Evolutionary conservation across 257 asterid genomes (phyloP), one percentile per base, ranked within the genome.

Genomic region (Orobanche coerulescens): DNA sequence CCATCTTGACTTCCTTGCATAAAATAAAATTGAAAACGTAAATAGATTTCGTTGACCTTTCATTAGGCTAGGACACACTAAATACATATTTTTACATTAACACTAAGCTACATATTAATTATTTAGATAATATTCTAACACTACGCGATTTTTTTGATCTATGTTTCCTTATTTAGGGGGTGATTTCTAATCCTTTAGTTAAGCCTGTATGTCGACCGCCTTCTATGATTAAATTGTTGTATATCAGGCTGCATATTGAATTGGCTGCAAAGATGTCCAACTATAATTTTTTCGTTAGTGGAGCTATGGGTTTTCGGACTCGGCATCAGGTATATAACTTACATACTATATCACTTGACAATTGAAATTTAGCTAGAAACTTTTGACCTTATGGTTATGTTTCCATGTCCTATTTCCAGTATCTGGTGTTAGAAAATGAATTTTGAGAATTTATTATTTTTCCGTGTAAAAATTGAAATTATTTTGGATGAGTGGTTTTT

Each of bases 271-370:
- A 68, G 73, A 65, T 76, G 23, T 81, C 91, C 53, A 73, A 75
- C 64, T 87, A 78, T 50, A 70, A 79, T 62, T 73, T 73, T 73
- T 76, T 71, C 50, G 79, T 86, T 57, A 84, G 87, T 71, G 97
- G 97, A 46, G 85, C 91, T 61, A 69, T 88, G 68, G 98, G 98
- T 36, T 92, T 81, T 75, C 88, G 95, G 62, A 92, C 98, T 19
- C 31, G 64, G 68, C 94, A 92, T 79, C 96, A 92, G 97, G 97
- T 90, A 81, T 26, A 23, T 25, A 53, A 19, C 68, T 62, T 30
- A 59, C 58, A 28, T 36, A n/a, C n/a, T n/a, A 22, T 26, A 30
- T 44, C 20, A 4, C 64, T 33, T 47, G 58, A 66, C 20, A 4
- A 61, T 33, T 47, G 58, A 66, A 70, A 40, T 65, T 49, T 61